Percentiles rank a stretch among this genome's conserved stretches.
phyloP scores from a whole-genome alignment of 2,329 filamentous ascomycete species.

The Coniochaeta sp. region DNA sequence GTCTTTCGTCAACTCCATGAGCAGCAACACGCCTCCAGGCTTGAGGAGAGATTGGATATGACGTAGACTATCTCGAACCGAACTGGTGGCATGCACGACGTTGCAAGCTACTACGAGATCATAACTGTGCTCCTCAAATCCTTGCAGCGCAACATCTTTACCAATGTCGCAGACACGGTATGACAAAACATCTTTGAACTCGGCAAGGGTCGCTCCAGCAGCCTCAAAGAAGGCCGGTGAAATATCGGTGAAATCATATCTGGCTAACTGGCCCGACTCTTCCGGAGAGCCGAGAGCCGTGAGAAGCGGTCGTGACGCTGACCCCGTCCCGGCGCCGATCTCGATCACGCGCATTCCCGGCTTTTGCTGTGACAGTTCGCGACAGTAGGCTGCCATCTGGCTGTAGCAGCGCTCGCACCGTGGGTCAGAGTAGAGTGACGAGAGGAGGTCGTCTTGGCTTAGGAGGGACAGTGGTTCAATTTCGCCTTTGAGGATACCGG shows the following conservation, averaged over 20 bases:
- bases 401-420: too few species aligned
- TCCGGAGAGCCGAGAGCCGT: constrained; percentile 6
- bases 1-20: background rate
- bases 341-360: constrained; percentile 22
- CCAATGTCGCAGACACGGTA: background rate
- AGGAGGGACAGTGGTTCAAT: too few species aligned
- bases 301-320: constrained; percentile 27
- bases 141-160: constrained; percentile 13
- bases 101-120: background rate
- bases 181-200: background rate
- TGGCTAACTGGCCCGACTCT: background rate
- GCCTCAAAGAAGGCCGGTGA: constrained; percentile 21
- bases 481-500: too few species aligned
- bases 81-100: background rate
- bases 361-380: constrained; percentile 3
- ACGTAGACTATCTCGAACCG: background rate
- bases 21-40: background rate
- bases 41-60: background rate
- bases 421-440: too few species aligned
- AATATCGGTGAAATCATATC: constrained; percentile 16
- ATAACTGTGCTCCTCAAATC: background rate
- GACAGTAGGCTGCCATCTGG: constrained; percentile 12
- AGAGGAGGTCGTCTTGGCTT: too few species aligned
- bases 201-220: constrained; percentile 11
- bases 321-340: constrained; percentile 34